Conservation (phyloP, 139 green algal genomes). For the Closterium sp. region DNA sequence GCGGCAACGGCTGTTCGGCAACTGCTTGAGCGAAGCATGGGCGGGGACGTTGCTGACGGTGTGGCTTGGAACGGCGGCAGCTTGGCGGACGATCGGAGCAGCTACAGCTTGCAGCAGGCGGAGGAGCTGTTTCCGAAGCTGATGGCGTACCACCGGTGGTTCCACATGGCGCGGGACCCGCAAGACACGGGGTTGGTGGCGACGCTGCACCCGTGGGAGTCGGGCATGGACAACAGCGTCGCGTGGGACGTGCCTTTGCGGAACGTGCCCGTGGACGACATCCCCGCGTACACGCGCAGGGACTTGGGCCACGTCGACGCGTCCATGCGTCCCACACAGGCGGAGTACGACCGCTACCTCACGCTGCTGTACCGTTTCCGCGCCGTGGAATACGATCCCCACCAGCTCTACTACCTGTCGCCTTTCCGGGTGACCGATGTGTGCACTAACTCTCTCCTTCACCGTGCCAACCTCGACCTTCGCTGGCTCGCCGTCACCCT, state of each 20-base stretch:
- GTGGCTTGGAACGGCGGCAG: background rate
- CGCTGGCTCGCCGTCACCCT: conserved; percentile 33
- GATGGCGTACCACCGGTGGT: conserved; percentile 27
- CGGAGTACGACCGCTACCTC: conserved; percentile 45
- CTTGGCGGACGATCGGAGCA: background rate
- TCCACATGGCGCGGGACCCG: conserved; percentile 25
- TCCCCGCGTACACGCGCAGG: conserved; percentile 29
- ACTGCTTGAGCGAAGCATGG: conserved; percentile 7
- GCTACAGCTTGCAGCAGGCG: conserved; percentile 10
- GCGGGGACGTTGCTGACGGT: background rate
- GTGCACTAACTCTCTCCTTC: conserved; percentile 40
- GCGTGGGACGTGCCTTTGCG: conserved; percentile 32
- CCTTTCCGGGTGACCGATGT: conserved; percentile 39
- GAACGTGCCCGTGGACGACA: conserved; percentile 30
- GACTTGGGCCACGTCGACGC: conserved; percentile 39
- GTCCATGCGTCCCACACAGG: conserved; percentile 25
- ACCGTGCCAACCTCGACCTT: conserved; percentile 38
- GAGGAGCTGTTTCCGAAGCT: conserved; percentile 31
- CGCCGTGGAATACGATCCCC: conserved; percentile 9
- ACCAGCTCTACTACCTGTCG: conserved; percentile 32
- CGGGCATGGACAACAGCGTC: conserved; percentile 45
- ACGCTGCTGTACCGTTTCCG: conserved; percentile 47
- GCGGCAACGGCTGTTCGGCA: conserved; percentile 25
- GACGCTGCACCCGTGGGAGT: conserved; percentile 46
- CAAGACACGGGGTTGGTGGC: conserved; percentile 21